Conservation (phyloP, 768 basidiomycete species). For the Rhizopogon sp. region DNA sequence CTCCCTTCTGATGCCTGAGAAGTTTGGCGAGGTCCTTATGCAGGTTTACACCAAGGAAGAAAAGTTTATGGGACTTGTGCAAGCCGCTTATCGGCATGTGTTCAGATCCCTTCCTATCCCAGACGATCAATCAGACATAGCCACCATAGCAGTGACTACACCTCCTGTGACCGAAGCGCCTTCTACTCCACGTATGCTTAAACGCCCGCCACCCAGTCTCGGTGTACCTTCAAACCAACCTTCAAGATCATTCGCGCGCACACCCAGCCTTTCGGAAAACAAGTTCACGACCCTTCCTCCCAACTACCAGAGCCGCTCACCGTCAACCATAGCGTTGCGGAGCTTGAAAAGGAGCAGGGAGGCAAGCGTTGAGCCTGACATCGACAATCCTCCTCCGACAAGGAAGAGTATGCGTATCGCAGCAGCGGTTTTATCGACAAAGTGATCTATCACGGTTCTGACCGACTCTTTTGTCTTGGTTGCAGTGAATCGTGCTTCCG, state of each 20-base stretch:
- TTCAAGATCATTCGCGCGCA: conserved; percentile 20
- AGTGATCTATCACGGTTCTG: neutral
- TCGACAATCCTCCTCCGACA: conserved; percentile 8
- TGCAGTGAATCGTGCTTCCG: neutral
- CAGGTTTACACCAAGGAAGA: conserved; percentile 67
- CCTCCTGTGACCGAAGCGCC: conserved; percentile 35
- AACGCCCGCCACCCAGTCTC: conserved; percentile 13
- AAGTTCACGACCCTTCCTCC: conserved; percentile 43
- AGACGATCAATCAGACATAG: neutral
- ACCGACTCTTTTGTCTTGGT: too few species aligned
- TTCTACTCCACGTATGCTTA: conserved; percentile 28
- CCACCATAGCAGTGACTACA: conserved; percentile 12
- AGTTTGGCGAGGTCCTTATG: conserved; percentile 67
- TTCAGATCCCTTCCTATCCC: conserved; percentile 17
- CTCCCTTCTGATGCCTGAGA: conserved; percentile 57
- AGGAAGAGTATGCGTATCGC: conserved; percentile 17
- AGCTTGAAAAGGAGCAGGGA: conserved; percentile 21
- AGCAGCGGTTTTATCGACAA: neutral
- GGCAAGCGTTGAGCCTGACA: conserved; percentile 8
- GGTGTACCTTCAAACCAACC: neutral
- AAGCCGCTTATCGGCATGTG: conserved; percentile 57
- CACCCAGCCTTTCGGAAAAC: conserved; percentile 32
- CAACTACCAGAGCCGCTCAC: conserved; percentile 26
- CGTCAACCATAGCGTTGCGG: conserved; percentile 21
- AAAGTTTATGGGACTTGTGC: conserved; percentile 53